These are phyloP conservation scores for Bifiguratus adelaidae DNA, from an alignment of 192 early-diverging fungal species.

Conservation along the genomic window DNA sequence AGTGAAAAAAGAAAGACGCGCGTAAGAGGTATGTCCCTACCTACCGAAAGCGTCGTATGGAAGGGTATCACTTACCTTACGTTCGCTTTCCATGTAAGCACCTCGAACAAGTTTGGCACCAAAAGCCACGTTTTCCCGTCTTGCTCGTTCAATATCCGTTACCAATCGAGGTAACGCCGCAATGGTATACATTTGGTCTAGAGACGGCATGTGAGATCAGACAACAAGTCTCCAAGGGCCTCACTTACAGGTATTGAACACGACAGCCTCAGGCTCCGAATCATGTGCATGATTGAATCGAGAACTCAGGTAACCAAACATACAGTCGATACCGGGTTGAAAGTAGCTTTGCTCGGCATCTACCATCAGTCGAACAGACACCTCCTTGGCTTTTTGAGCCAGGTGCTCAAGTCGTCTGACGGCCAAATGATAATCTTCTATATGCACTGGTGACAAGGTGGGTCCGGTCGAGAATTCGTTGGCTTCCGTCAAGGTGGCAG, in stretches of 20 bases:
- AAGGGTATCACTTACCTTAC: slow-evolving; percentile 20
- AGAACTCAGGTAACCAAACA: slow-evolving; percentile 62
- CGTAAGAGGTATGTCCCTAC: too few relatives aligned
- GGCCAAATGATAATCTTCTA: slow-evolving; percentile 58
- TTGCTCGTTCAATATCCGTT: slow-evolving; percentile 51
- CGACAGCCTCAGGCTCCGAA: slow-evolving; percentile 21
- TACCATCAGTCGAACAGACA: slow-evolving; percentile 68
- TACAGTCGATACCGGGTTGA: slow-evolving; percentile 91
- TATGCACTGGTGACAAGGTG: slow-evolving; percentile 37
- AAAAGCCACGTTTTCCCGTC: slow-evolving; percentile 63
- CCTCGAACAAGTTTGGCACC: slow-evolving; percentile 67
- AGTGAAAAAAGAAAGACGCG: not conserved
- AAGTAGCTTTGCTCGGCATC: slow-evolving; percentile 94
- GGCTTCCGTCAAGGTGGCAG: too few relatives aligned
- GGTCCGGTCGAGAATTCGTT: slow-evolving; percentile 6
- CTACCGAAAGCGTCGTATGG: too few relatives aligned
- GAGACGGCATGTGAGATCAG: not conserved
- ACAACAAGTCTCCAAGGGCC: not conserved
- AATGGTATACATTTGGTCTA: slow-evolving; percentile 84
- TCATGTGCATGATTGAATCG: slow-evolving; percentile 66
- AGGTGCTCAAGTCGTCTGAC: slow-evolving; percentile 61
- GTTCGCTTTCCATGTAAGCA: slow-evolving; percentile 41
- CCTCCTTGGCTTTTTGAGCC: slow-evolving; percentile 44
- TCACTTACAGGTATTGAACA: slow-evolving; percentile 79
- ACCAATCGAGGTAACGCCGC: slow-evolving; percentile 48